Conservation (phyloP, 495 filamentous ascomycete genomes). For the Tuber microsphaerosporum region DNA sequence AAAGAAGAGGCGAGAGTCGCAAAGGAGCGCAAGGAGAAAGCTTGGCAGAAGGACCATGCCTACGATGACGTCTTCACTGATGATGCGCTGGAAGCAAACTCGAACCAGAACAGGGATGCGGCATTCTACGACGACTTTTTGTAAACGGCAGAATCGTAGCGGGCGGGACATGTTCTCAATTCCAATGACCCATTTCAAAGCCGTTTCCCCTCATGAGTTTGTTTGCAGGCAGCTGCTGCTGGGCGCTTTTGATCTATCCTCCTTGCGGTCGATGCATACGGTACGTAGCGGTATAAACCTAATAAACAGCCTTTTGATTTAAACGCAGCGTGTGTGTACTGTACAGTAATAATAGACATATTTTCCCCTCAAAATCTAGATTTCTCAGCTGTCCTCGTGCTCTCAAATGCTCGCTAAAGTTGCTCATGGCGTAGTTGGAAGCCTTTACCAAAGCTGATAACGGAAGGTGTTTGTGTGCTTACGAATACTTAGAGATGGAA, state of each 20-base stretch:
- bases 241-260: neutral
- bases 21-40: slow-evolving; percentile 75
- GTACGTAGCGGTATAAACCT: neutral
- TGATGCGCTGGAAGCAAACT: slow-evolving; percentile 56
- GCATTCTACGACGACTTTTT: slow-evolving; percentile 69
- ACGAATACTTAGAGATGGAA: neutral
- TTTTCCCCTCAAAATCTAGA: neutral
- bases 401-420: neutral
- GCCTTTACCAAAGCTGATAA: neutral
- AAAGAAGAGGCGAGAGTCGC: slow-evolving; percentile 71
- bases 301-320: neutral
- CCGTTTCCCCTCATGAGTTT: neutral
- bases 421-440: neutral
- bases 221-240: neutral
- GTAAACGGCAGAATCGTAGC: slow-evolving; percentile 42
- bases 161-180: neutral
- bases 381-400: neutral
- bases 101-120: slow-evolving; percentile 59
- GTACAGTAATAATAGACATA: neutral
- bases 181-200: neutral
- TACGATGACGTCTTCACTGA: slow-evolving; percentile 79
- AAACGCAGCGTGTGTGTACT: neutral
- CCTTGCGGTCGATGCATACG: neutral
- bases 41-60: slow-evolving; percentile 88
- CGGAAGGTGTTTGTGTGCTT: neutral